Base-by-base conservation (phyloP, 768 basidiomycete species). In the Naganishia antarctica region DNA sequence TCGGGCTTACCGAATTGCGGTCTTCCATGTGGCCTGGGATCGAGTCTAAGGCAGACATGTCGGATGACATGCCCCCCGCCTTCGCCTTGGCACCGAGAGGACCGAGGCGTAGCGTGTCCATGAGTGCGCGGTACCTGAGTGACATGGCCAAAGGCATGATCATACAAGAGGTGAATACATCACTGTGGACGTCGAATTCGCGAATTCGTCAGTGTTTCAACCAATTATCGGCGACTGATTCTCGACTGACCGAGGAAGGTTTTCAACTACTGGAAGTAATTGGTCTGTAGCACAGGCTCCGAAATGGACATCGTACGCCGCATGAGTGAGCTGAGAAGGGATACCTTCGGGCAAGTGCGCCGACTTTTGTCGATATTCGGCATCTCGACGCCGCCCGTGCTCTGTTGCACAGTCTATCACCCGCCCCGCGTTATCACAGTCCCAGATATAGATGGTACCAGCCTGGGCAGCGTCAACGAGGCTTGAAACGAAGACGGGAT, bases 361-460 rank as follows among this genome's bases (percentile, higher is more conserved):
- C 11, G 57, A 49, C 16, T 41, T 25, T n/a, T 25, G 34, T 16
- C 34, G 37, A 44, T 40, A 41, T 37, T 61, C 66, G 16, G 18
- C 37, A 32, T 67, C 66, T 29, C 50, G 26, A n/a, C 53, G 43
- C 37, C 29, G 59, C 9, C 61, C 66, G 32, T 67, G 66, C 34
- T 67, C 66, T 16, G 59, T 23, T 8, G 66, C 66, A 21, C 41
- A 43, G 26, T 67, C 51, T 11, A 67, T 37, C 1, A 67, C 44
- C 25, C 44, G 34, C 18, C 61, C 66, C 12, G 66, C 66, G 34
- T 63, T 67, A 34, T 67, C 61, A 25, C 66, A 67, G 43, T 67
- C 66, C 66, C 66, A 67, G 29, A 67, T 15, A 46, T 67, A 67
- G 13, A 67, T 59, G 9, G 48, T 60, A 8, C 66, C 66, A 25